Percentiles rank a stretch among this genome's conserved stretches.
Conservation (phyloP, 371 early-diverging fungal genomes). For the Mortierella sp. region DNA sequence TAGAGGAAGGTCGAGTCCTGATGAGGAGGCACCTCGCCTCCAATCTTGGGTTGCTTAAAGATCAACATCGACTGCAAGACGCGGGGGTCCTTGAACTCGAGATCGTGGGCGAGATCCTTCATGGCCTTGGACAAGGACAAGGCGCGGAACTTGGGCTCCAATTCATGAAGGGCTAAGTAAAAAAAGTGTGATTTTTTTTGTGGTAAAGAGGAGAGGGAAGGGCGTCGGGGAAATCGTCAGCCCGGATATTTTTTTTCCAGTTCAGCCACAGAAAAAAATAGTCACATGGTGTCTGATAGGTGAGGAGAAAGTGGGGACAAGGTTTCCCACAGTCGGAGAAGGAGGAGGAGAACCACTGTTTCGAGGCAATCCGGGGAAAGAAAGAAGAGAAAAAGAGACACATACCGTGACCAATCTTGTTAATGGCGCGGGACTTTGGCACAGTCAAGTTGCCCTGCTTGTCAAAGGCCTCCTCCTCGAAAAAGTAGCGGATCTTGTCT, state of each 20-base stretch:
- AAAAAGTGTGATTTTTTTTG: too few relatives aligned
- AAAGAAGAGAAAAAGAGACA: neutral
- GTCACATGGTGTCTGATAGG: neutral
- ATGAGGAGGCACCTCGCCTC: slow-evolving; percentile 83
- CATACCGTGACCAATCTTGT: slow-evolving; percentile 95
- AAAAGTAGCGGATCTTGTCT: slow-evolving; percentile 90
- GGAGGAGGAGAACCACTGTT: neutral
- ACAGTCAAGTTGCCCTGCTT: slow-evolving; percentile 72
- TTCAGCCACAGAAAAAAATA: neutral
- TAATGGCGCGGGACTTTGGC: slow-evolving; percentile 77
- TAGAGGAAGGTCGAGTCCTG: slow-evolving; percentile 95
- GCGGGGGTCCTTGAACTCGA: slow-evolving; percentile 81
- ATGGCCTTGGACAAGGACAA: slow-evolving; percentile 71
- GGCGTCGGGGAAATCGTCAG: too few relatives aligned
- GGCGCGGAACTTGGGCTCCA: slow-evolving; percentile 79
- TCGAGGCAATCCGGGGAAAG: neutral
- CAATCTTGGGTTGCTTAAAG: slow-evolving; percentile 87
- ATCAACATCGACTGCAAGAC: slow-evolving; percentile 94
- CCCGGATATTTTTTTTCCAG: neutral
- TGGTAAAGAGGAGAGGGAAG: too few relatives aligned
- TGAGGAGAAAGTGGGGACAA: too few relatives aligned
- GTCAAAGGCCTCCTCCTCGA: slow-evolving; percentile 88
- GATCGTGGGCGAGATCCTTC: slow-evolving; percentile 66
- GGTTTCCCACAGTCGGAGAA: slow-evolving; percentile 1
- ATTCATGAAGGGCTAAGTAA: slow-evolving; percentile 75